Conservation (phyloP, 495 filamentous ascomycete genomes). For the Neurospora sp. region DNA sequence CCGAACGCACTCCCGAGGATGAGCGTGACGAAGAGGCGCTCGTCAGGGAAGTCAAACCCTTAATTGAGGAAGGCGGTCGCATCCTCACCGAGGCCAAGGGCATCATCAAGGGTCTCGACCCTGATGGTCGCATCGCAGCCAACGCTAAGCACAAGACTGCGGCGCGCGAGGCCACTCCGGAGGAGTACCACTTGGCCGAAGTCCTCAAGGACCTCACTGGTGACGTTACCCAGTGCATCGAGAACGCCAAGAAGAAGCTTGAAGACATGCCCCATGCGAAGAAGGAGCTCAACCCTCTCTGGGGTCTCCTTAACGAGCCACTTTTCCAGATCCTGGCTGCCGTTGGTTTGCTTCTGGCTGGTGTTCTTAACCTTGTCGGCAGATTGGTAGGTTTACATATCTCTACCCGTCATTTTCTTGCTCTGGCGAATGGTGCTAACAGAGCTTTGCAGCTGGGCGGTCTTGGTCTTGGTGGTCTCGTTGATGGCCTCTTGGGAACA, state of each 20-base stretch:
- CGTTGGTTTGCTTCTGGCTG: conserved; percentile 72
- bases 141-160: conserved; percentile 75
- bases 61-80: conserved; percentile 73
- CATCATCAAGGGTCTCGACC: conserved; percentile 80
- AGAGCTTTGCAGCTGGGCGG: conserved; percentile 46
- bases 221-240: conserved; percentile 62
- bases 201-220: conserved; percentile 64
- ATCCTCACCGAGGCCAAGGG: conserved; percentile 86
- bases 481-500: conserved; percentile 70
- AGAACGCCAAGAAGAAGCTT: conserved; percentile 75
- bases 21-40: conserved; percentile 87
- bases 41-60: conserved; percentile 72
- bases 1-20: conserved; percentile 75
- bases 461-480: conserved; percentile 72
- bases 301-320: conserved; percentile 72
- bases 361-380: conserved; percentile 76
- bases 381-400: conserved; percentile 35
- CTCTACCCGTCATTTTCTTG: neutral
- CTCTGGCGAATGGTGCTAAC: conserved; percentile 3
- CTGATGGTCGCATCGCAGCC: conserved; percentile 75
- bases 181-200: conserved; percentile 80
- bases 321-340: conserved; percentile 89
- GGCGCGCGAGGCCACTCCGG: conserved; percentile 71
- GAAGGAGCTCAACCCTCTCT: conserved; percentile 85
- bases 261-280: conserved; percentile 88